Evolutionary conservation across 306 rosid genomes (phyloP).

Genomic region (Sicyos baderoa): DNA sequence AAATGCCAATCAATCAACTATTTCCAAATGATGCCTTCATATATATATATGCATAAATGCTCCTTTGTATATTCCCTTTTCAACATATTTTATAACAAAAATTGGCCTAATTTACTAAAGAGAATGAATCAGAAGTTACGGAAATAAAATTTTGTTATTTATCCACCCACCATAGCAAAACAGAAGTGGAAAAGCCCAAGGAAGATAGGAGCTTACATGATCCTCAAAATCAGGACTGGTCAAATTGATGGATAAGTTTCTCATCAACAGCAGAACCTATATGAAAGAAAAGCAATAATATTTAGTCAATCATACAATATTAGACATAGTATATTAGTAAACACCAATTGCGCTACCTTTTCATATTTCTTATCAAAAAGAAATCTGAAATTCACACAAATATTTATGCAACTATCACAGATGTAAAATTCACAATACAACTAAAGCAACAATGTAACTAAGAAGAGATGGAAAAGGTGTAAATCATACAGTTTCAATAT

Average conservation of each 20-base stretch:
- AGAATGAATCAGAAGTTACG: neutral
- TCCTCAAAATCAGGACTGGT: constrained; percentile 82
- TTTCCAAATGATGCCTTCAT: neutral
- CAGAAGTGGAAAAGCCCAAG: neutral
- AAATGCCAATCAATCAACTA: neutral
- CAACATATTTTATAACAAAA: neutral
- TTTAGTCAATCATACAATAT: constrained; percentile 1
- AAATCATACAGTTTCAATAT: constrained; percentile 74
- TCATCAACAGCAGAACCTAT: constrained; percentile 86
- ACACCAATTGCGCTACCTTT: neutral
- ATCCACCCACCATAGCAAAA: neutral
- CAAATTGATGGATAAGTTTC: constrained; percentile 84
- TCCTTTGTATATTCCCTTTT: too few relatives aligned
- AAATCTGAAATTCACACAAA: neutral
- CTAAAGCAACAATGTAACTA: neutral
- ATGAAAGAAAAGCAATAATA: constrained; percentile 17
- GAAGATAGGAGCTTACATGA: constrained; percentile 54
- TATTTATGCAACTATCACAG: neutral
- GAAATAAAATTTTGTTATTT: too few relatives aligned
- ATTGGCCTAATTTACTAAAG: neutral
- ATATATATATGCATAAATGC: too few relatives aligned
- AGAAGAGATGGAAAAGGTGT: neutral
- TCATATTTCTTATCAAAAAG: neutral
- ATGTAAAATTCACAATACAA: neutral
- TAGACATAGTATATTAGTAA: neutral